Evolutionary conservation across 2,329 filamentous ascomycete species (phyloP).

Genomic region (Phaeosphaeria sp.): DNA sequence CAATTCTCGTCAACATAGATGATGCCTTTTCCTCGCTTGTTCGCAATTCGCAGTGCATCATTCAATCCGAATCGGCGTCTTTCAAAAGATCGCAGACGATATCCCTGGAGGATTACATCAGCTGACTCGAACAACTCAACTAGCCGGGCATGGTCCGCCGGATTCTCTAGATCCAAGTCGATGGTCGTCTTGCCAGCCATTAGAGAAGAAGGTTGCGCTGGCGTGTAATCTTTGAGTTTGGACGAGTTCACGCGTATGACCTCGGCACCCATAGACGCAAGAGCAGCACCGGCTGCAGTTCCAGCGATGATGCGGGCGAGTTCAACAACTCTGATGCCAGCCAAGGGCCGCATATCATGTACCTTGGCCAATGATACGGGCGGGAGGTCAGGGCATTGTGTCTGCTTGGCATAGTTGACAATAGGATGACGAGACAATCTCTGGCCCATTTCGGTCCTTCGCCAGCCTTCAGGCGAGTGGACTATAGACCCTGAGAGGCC

Average conservation of each 20-base stretch:
- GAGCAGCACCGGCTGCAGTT: slow-evolving; percentile 45
- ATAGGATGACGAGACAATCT: background rate
- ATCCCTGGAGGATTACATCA: background rate
- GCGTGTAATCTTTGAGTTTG: background rate
- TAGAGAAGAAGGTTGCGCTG: background rate
- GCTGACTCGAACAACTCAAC: background rate
- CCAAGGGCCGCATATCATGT: slow-evolving; percentile 42
- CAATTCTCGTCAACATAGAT: slow-evolving; percentile 60
- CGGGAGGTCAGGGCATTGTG: background rate
- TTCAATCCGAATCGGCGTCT: slow-evolving; percentile 7
- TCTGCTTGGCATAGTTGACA: background rate
- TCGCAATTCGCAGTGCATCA: slow-evolving; percentile 52
- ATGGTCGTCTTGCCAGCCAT: background rate
- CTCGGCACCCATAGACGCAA: slow-evolving; percentile 29
- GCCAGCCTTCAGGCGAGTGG: background rate
- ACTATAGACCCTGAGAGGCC: background rate
- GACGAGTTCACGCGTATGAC: background rate
- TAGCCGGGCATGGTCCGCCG: background rate
- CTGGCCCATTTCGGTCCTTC: background rate
- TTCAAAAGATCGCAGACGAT: background rate
- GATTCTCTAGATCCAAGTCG: background rate
- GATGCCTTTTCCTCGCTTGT: slow-evolving; percentile 51
- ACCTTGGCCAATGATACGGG: background rate
- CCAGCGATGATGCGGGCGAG: slow-evolving; percentile 51
- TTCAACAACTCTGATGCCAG: slow-evolving; percentile 48